Percentiles rank a stretch among this genome's conserved stretches.
phyloP scores from a whole-genome alignment of 345 rosid species.

The Hypericum androsaemum region DNA sequence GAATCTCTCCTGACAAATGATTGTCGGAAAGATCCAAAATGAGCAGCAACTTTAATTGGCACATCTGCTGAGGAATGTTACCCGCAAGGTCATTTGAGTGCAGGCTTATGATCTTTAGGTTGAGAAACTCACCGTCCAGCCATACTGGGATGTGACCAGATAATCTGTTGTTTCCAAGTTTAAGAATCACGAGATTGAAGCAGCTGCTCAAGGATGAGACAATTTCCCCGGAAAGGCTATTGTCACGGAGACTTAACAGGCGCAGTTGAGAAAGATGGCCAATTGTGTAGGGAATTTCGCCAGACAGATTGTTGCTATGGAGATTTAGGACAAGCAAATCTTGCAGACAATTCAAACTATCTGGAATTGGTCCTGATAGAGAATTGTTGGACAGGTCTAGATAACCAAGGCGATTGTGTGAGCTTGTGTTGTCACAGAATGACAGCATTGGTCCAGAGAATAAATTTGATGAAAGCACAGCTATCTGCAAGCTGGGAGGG shows the following conservation, averaged over 20 bases:
- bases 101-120: too few relatives aligned
- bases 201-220: constrained; percentile 7
- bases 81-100: too few relatives aligned
- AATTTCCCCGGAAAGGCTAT: constrained; percentile 16
- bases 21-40: too few relatives aligned
- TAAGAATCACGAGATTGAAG: constrained; percentile 1
- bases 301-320: constrained; percentile 11
- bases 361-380: not conserved
- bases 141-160: constrained; percentile 14
- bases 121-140: too few relatives aligned
- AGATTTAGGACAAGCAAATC: constrained; percentile 7
- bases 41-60: too few relatives aligned
- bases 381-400: not conserved
- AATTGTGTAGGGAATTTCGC: constrained; percentile 13
- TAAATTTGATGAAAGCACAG: not conserved
- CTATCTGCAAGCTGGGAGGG: not conserved
- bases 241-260: constrained; percentile 3
- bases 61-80: too few relatives aligned
- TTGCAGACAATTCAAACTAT: not conserved
- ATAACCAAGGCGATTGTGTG: not conserved
- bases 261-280: constrained; percentile 3
- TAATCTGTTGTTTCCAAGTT: constrained; percentile 12
- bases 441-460: not conserved
- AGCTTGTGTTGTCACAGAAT: not conserved
- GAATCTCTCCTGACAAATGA: too few relatives aligned